Conservation (phyloP, 2,329 filamentous ascomycete genomes). For the Fusarium aywerte region DNA sequence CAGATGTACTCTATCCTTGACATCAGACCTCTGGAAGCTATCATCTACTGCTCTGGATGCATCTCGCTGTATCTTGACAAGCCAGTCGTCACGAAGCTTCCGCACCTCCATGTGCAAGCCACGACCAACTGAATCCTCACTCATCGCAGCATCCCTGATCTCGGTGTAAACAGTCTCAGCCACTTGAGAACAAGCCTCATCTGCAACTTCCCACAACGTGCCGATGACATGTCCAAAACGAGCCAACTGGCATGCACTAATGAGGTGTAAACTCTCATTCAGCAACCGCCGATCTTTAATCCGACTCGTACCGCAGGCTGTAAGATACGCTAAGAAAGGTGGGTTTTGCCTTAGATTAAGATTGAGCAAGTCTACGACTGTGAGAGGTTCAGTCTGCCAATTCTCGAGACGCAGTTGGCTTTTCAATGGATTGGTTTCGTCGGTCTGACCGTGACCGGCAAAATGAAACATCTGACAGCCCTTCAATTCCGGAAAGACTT, state of each 20-base stretch:
- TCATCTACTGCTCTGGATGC: too few relatives aligned
- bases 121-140: background rate
- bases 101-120: background rate
- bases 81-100: background rate
- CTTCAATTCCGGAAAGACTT: background rate
- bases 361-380: background rate
- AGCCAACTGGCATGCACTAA: background rate
- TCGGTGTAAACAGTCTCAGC: background rate
- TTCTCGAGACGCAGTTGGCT: background rate
- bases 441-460: background rate
- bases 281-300: background rate
- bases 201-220: background rate
- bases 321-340: background rate
- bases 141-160: background rate
- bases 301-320: background rate
- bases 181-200: background rate
- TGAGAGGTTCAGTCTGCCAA: background rate
- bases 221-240: background rate
- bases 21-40: background rate
- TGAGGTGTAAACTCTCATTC: background rate
- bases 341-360: background rate
- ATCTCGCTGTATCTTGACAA: too few relatives aligned
- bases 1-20: accelerated
- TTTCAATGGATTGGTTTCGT: accelerated
- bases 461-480: background rate